Conservation (phyloP, 495 filamentous ascomycete genomes). For the Aspergillus haitiensis region DNA sequence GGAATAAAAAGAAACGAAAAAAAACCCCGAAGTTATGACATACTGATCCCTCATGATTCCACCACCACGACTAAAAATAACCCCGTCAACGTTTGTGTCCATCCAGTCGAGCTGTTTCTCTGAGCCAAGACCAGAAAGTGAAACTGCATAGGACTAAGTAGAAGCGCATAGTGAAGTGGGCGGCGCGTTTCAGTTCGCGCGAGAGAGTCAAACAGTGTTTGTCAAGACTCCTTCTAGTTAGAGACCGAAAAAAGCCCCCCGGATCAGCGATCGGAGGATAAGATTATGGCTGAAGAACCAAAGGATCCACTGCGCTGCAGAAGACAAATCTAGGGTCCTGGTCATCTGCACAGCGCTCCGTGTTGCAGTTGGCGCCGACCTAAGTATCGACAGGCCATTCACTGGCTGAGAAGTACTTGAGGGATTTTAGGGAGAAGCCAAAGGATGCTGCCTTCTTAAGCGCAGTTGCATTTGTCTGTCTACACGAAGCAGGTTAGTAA, state of each 20-base stretch:
- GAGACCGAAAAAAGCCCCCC: neutral
- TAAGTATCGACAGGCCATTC: conserved; percentile 7
- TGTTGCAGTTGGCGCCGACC: conserved; percentile 18
- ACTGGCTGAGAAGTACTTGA: conserved; percentile 10
- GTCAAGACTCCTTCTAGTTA: no score
- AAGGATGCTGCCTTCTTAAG: no score
- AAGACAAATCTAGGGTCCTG: neutral
- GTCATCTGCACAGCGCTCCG: conserved; percentile 10
- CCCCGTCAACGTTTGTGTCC: neutral
- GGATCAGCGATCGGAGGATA: conserved; percentile 8
- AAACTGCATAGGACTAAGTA: conserved; percentile 4
- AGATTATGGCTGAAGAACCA: conserved; percentile 9
- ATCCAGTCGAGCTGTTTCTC: neutral
- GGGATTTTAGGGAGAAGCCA: neutral
- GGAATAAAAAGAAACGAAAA: conserved; percentile 1
- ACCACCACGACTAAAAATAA: conserved; percentile 4
- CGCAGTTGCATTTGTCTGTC: no score
- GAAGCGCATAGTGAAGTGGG: neutral
- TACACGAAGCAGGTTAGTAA: no score
- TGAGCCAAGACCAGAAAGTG: conserved; percentile 4
- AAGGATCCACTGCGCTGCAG: conserved; percentile 1
- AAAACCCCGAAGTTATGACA: neutral
- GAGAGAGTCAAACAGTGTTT: neutral
- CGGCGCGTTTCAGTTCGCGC: conserved; percentile 25
- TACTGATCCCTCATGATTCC: no score